These are phyloP conservation scores for Blastocystis sp. DNA, from an alignment of 352 stramenopile genomes.

Conservation along the genomic window DNA sequence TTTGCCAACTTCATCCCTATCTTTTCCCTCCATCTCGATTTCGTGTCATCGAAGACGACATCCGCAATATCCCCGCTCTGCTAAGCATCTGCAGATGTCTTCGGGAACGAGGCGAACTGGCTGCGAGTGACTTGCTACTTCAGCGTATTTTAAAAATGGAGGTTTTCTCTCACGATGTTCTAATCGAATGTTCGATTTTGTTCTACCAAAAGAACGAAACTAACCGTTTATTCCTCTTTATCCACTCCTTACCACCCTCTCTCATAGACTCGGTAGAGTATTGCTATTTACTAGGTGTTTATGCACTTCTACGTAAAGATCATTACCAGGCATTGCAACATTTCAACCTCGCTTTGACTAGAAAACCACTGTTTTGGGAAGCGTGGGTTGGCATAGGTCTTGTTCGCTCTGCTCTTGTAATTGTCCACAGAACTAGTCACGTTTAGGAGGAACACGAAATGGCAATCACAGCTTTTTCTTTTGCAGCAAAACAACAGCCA, in stretches of 20 bases:
- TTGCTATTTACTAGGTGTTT: not conserved
- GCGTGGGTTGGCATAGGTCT: not conserved
- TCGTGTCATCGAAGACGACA: not conserved
- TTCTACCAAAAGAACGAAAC: not conserved
- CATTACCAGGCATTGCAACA: conserved; percentile 18
- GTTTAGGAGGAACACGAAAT: conserved; percentile 25
- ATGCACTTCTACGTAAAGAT: not conserved
- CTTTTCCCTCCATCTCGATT: not conserved
- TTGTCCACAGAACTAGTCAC: not conserved
- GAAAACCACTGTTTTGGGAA: not conserved
- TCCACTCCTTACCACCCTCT: not conserved
- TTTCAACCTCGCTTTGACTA: not conserved
- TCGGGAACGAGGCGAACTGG: not conserved
- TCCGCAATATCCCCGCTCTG: not conserved
- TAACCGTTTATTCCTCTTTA: not conserved
- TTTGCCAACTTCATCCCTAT: not conserved
- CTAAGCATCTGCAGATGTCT: not conserved
- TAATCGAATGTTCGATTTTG: not conserved
- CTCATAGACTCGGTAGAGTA: not conserved
- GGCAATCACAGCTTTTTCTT: conserved; percentile 2
- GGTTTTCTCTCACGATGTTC: not conserved
- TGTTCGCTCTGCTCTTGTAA: not conserved
- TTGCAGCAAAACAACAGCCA: not conserved
- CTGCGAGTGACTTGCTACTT: not conserved
- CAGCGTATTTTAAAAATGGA: not conserved